Evolutionary conservation across 768 basidiomycete genomes (phyloP), one percentile per base, ranked within the genome.

Genomic region (Aureoboletus auriporus): DNA sequence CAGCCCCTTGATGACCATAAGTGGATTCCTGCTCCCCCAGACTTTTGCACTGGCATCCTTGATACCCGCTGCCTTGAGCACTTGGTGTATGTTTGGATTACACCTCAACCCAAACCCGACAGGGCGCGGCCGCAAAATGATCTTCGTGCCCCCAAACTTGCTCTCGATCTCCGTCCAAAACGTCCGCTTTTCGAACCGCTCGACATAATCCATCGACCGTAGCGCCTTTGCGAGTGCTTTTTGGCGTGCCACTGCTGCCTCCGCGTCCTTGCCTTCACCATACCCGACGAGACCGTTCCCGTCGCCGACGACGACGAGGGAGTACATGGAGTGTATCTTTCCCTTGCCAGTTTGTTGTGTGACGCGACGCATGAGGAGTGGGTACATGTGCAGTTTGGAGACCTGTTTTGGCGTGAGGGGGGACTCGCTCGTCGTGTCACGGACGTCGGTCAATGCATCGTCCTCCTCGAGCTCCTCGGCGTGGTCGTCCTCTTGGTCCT

Each of bases 1-100:
- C 13, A 82, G 75, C 23, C 86, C 83, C 71, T 96, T 95, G 73
- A 94, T 81, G 36, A 95, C 90, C 66, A 65, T 67, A 35, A 67
- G 54, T 33, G 78, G 81, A 68, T 95, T 97, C 55, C 89, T 75
- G 61, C 89, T 93, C 13, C 95, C 93, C 82, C 90, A 89, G 16
- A 98, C 89, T 69, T 96, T 97, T 28, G 90, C 95, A 56, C 89
- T 93, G 37, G 89, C 77, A 69, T 99, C 95, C 66, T 91, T 88
- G 70, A 99, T 89, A 10, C 95, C 96, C 1, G 93, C 94, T 0
- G 93, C 93, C 56, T 90, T 89, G 60, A 94, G 76, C 36, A 99
- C 78, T 60, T 85, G 81, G 67, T 99, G 93, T 45, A 99, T 70
- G 60, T 84, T 80, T 1, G 92, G 93, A 59, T 94, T 92, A 63